These are phyloP conservation scores for Daldinia sp. DNA, from an alignment of 2,329 filamentous ascomycete species.

Conservation along the genomic window DNA sequence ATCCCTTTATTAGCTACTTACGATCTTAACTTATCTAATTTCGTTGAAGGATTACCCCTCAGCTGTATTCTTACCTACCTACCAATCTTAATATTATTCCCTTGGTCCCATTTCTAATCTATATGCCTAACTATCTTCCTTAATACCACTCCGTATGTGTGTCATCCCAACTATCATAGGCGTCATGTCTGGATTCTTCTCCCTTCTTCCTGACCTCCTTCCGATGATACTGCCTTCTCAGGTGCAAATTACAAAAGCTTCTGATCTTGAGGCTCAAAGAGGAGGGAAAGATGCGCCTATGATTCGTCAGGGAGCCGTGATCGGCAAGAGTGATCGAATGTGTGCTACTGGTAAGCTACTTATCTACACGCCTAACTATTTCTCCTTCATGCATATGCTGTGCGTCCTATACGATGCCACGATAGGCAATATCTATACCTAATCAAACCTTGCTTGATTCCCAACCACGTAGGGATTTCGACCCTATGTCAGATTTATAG, in stretches of 20 bases:
- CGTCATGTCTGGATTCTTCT: constrained; percentile 60
- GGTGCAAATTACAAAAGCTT: constrained; percentile 64
- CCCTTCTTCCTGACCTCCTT: constrained; percentile 64
- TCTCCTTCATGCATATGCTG: not conserved
- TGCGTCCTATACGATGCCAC: constrained; percentile 10
- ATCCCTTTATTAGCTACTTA: not conserved
- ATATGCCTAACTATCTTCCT: not conserved
- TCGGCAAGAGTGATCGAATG: constrained; percentile 69
- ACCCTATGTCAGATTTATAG: constrained; percentile 25
- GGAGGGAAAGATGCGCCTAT: constrained; percentile 44
- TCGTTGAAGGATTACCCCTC: constrained; percentile 8
- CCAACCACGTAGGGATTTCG: not conserved
- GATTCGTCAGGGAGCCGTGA: constrained; percentile 62
- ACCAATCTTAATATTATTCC: not conserved
- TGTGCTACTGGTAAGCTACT: constrained; percentile 67
- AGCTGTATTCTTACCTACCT: not conserved
- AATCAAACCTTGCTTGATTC: not conserved
- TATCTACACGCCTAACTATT: constrained; percentile 1
- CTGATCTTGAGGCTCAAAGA: constrained; percentile 54
- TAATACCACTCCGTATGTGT: constrained; percentile 22
- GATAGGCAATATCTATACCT: constrained; percentile 1
- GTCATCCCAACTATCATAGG: constrained; percentile 14
- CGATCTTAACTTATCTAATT: not conserved
- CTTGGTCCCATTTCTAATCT: constrained; percentile 1
- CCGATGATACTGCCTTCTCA: constrained; percentile 66